Evolutionary conservation across 2,329 filamentous ascomycete genomes (phyloP).

Genomic region (Colletotrichum lentis): DNA sequence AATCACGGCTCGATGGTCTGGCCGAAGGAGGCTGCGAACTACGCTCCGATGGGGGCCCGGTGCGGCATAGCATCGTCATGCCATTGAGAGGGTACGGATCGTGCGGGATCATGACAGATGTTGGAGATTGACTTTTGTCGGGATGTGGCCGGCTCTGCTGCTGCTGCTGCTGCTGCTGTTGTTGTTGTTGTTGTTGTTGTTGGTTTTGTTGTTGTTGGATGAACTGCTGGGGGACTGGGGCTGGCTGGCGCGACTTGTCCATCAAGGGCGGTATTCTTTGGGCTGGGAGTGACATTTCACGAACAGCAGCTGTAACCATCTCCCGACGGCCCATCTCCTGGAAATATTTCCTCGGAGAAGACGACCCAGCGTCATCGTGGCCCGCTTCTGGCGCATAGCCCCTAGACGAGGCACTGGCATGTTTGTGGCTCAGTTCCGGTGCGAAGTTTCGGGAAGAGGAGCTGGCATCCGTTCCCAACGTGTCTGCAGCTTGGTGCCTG

Average conservation of each 20-base stretch:
- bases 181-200: slow-evolving; percentile 3
- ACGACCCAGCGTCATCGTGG: not conserved
- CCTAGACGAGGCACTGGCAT: not conserved
- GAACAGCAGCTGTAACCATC: slow-evolving; percentile 53
- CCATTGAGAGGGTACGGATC: slow-evolving; percentile 94
- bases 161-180: slow-evolving; percentile 32
- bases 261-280: slow-evolving; percentile 53
- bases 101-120: slow-evolving; percentile 78
- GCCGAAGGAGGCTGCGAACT: slow-evolving; percentile 63
- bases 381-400: not conserved
- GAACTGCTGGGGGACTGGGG: slow-evolving; percentile 31
- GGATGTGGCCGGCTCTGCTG: slow-evolving; percentile 48
- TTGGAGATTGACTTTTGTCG: slow-evolving; percentile 64
- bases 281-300: slow-evolving; percentile 61
- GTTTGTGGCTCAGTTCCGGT: not conserved
- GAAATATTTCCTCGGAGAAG: slow-evolving; percentile 59
- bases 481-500: slow-evolving; percentile 16
- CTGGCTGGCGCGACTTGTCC: slow-evolving; percentile 20
- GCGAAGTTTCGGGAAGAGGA: slow-evolving; percentile 6
- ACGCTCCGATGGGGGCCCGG: slow-evolving; percentile 68
- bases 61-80: slow-evolving; percentile 96
- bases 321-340: slow-evolving; percentile 72
- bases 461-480: slow-evolving; percentile 3
- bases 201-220: slow-evolving; percentile 6
- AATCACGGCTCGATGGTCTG: slow-evolving; percentile 84